Evolutionary conservation across 108 stramenopile genomes (phyloP).

Genomic region (Pseudonitzschia pungens): DNA sequence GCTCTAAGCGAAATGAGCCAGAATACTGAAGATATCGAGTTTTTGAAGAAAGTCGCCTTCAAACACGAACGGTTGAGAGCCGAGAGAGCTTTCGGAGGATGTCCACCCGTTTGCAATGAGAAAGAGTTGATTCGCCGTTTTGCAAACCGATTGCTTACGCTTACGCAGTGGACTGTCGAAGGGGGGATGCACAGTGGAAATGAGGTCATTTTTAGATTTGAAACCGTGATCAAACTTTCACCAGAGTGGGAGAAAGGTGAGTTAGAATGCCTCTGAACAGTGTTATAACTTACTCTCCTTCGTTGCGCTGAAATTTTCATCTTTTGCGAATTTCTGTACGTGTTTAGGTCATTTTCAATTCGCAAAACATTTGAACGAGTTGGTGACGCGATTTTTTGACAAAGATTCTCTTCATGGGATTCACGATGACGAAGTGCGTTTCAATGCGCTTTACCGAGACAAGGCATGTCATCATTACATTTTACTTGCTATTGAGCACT

Average conservation of each 20-base stretch:
- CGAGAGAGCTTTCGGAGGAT: constrained; percentile 1
- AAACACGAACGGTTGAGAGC: constrained; percentile 14
- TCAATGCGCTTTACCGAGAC: constrained; percentile 42
- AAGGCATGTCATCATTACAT: constrained; percentile 68
- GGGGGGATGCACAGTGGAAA: constrained; percentile 64
- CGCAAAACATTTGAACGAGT: constrained; percentile 64
- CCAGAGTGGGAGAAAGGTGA: constrained; percentile 87
- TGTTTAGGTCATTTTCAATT: constrained; percentile 73
- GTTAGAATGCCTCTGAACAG: constrained; percentile 2
- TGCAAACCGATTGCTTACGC: constrained; percentile 58
- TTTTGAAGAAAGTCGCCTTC: constrained; percentile 20
- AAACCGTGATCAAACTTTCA: constrained; percentile 53
- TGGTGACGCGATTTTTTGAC: constrained; percentile 26
- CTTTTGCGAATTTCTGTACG: background rate
- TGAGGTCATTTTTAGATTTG: constrained; percentile 70
- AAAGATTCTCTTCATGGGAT: constrained; percentile 28
- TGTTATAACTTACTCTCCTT: background rate
- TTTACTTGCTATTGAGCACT: constrained; percentile 66
- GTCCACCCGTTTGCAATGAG: constrained; percentile 9
- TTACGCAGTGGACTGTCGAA: constrained; percentile 80
- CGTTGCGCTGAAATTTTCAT: background rate
- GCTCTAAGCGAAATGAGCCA: constrained; percentile 27
- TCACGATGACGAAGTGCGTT: constrained; percentile 48
- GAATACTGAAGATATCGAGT: constrained; percentile 11
- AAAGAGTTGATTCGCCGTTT: constrained; percentile 28